A percentile compares a stretch with the other conserved stretches of the same genome.
Conservation (phyloP, 2,329 filamentous ascomycete species). For the Fusarium temperatum region DNA sequence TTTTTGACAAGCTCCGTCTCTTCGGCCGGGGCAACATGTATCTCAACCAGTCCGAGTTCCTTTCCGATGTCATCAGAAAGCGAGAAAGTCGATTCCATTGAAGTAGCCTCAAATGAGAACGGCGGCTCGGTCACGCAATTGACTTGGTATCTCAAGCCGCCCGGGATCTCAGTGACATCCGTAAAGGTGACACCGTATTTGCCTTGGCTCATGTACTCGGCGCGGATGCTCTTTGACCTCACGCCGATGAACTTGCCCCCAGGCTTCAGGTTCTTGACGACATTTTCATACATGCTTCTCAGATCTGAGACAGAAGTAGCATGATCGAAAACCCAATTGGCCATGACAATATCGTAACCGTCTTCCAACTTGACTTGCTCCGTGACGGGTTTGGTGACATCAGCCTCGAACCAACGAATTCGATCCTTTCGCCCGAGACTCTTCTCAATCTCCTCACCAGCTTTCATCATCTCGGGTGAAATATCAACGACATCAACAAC, state of each 20-base stretch:
- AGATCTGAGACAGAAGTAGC: neutral
- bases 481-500: neutral
- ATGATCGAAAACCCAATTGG: neutral
- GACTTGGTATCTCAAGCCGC: neutral
- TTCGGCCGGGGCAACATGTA: neutral
- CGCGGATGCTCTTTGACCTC: neutral
- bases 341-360: neutral
- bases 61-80: neutral
- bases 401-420: neutral
- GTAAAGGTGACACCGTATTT: neutral
- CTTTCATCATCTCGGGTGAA: neutral
- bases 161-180: neutral
- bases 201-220: neutral
- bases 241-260: neutral
- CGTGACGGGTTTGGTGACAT: neutral
- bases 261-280: neutral
- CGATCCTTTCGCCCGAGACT: neutral
- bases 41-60: neutral
- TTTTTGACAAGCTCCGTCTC: neutral
- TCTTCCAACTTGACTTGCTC: neutral
- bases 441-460: neutral
- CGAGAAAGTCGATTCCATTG: neutral
- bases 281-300: neutral
- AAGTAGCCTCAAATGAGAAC: neutral
- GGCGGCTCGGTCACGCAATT: neutral